A percentile compares a stretch with the other conserved stretches of the same genome.
Evolutionary conservation across 768 basidiomycete species (phyloP).

Genomic region (Suillus spraguei): DNA sequence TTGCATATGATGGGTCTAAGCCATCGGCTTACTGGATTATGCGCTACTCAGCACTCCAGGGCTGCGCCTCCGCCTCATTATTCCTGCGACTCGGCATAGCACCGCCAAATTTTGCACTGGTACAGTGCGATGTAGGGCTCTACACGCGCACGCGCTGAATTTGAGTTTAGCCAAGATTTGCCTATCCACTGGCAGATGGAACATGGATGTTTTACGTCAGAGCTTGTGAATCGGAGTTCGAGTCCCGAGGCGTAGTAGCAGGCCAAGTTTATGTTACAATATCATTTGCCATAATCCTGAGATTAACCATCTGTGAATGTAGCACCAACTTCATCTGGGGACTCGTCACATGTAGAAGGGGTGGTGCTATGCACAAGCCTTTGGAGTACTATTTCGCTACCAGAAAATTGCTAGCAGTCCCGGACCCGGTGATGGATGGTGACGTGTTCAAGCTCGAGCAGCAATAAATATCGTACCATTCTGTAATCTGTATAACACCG

Average conservation of each 20-base stretch:
- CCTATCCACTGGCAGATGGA: background rate
- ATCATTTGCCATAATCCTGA: background rate
- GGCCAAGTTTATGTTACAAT: background rate
- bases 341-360: background rate
- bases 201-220: background rate
- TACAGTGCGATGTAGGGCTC: background rate
- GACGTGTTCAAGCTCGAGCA: background rate
- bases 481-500: background rate
- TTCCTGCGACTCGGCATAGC: background rate
- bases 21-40: background rate
- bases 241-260: background rate
- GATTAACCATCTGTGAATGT: background rate
- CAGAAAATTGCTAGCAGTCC: too few species aligned
- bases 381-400: too few species aligned
- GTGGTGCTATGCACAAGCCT: background rate
- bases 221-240: background rate
- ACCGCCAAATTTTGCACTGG: background rate
- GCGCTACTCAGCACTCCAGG: background rate
- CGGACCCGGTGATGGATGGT: background rate
- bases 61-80: background rate
- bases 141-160: too few species aligned
- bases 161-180: too few species aligned
- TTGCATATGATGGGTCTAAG: background rate
- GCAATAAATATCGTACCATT: background rate
- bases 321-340: background rate